These are phyloP conservation scores for Candida pseudoglaebosa DNA, from an alignment of 805 yeast species.

Conservation along the genomic window DNA sequence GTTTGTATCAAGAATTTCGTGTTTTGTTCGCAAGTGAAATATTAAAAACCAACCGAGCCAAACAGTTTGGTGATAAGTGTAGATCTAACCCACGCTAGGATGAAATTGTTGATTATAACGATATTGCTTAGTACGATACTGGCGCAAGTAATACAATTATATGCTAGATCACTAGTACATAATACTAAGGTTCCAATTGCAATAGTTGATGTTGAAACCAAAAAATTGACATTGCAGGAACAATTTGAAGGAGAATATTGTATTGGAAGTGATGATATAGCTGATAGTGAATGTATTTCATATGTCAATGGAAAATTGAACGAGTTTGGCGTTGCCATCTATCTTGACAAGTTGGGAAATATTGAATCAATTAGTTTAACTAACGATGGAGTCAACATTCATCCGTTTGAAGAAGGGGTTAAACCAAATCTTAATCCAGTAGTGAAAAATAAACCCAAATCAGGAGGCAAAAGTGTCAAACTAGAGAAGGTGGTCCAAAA, in stretches of 20 bases:
- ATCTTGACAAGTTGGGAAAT: not conserved
- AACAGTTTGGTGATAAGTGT: too few species aligned
- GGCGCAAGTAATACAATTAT: slow-evolving; percentile 6
- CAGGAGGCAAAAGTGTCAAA: slow-evolving; percentile 9
- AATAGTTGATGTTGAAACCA: slow-evolving; percentile 1
- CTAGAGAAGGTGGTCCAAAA: slow-evolving; percentile 11
- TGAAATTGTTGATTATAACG: not conserved
- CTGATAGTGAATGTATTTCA: slow-evolving; percentile 29
- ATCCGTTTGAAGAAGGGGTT: slow-evolving; percentile 14
- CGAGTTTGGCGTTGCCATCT: slow-evolving; percentile 1
- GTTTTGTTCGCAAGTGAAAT: too few species aligned
- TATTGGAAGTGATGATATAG: slow-evolving; percentile 28
- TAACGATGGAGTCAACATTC: slow-evolving; percentile 7
- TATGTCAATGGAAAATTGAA: slow-evolving; percentile 4
- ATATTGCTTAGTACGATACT: slow-evolving; percentile 1
- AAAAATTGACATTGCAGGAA: slow-evolving; percentile 1
- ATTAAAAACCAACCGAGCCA: too few species aligned
- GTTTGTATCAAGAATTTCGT: too few species aligned
- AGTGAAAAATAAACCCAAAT: slow-evolving; percentile 10
- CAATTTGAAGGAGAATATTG: slow-evolving; percentile 8
- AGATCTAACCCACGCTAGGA: not conserved
- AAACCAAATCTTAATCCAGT: slow-evolving; percentile 29
- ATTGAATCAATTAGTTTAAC: slow-evolving; percentile 1
- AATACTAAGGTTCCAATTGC: slow-evolving; percentile 6
- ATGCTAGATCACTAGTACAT: slow-evolving; percentile 5